phyloP scores from a whole-genome alignment of 2,329 filamentous ascomycete genomes.

The Penicillium italicum region DNA sequence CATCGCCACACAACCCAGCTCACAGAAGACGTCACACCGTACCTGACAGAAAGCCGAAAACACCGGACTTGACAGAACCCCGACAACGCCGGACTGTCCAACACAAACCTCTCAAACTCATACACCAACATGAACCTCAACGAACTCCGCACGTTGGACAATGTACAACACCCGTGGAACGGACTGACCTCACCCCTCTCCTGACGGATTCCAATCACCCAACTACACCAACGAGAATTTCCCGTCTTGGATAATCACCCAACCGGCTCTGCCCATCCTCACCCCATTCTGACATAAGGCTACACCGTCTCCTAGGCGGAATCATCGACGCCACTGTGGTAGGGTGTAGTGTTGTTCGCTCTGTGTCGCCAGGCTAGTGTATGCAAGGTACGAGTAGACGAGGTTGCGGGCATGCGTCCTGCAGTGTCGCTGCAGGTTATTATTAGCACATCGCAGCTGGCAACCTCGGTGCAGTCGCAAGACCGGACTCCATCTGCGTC shows the following conservation, averaged over 20 bases:
- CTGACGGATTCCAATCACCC: not conserved
- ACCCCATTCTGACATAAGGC: not conserved
- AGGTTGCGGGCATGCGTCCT: not conserved
- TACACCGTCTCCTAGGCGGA: not conserved
- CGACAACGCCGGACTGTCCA: constrained; percentile 49
- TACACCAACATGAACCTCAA: constrained; percentile 40
- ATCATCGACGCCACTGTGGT: not conserved
- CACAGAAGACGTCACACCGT: constrained; percentile 3
- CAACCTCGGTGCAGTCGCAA: not conserved
- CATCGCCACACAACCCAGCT: not conserved
- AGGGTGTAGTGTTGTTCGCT: not conserved
- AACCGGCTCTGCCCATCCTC: not conserved
- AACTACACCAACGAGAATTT: not conserved
- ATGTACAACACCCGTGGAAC: not conserved
- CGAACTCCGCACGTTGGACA: not conserved
- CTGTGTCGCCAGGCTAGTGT: not conserved
- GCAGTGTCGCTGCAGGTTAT: not conserved
- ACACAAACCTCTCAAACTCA: constrained; percentile 16
- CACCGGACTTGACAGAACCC: constrained; percentile 31
- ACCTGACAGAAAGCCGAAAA: constrained; percentile 30
- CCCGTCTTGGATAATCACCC: no score
- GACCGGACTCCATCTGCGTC: not conserved
- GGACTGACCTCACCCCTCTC: not conserved
- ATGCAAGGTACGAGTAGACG: not conserved
- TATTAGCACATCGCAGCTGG: not conserved